phyloP scores from a whole-genome alignment of 495 filamentous ascomycete species.

The Pyrenopolyporus hunteri region DNA sequence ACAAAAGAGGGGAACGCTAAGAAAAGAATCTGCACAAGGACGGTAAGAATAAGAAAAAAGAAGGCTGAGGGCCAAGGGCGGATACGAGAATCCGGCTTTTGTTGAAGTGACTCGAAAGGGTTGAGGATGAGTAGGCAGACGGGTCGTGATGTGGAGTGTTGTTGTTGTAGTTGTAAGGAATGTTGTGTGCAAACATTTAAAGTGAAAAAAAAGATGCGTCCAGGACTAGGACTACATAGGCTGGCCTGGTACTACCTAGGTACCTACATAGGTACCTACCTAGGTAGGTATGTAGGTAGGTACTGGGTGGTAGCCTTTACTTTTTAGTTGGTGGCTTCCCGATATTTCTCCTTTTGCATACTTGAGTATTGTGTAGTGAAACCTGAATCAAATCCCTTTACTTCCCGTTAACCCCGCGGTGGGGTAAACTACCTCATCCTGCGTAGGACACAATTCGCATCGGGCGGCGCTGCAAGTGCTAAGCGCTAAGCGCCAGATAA shows the following conservation, averaged over 20 bases:
- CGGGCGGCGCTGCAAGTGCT: slow-evolving; percentile 8
- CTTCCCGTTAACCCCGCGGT: slow-evolving; percentile 26
- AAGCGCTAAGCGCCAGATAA: slow-evolving; percentile 27
- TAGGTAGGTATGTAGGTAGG: no score
- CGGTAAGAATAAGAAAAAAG: background rate
- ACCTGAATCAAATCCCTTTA: slow-evolving; percentile 18
- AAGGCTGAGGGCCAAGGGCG: background rate
- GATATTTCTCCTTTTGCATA: slow-evolving; percentile 30
- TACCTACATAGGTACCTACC: no score
- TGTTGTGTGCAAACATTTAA: background rate
- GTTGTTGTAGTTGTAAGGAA: no score
- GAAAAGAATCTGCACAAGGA: background rate
- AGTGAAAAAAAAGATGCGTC: background rate
- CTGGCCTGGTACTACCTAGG: no score
- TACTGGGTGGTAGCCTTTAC: no score
- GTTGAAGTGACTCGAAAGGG: background rate
- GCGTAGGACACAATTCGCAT: background rate
- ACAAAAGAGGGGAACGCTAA: background rate
- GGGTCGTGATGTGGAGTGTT: no score
- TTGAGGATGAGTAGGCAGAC: no score
- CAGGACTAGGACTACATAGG: background rate
- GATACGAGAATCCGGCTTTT: background rate
- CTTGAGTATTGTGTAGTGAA: background rate
- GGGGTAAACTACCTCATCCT: no score
- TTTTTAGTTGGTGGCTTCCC: no score